phyloP scores from a whole-genome alignment of 148 eudicot species.

The Agrostemma githago region DNA sequence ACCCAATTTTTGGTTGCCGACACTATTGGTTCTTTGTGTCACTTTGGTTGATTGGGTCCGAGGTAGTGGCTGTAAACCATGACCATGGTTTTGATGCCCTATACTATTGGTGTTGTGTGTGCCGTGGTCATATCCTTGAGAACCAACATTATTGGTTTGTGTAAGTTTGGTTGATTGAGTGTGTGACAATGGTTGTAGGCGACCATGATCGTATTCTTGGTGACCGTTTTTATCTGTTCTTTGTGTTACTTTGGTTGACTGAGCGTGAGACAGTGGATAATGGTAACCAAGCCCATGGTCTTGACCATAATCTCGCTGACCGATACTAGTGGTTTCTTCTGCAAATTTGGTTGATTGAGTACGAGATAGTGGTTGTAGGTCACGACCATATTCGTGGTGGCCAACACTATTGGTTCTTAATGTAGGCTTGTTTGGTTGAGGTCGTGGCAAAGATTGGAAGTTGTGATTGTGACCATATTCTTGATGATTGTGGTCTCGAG shows the following conservation, averaged over 20 bases:
- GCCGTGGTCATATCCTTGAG: neutral
- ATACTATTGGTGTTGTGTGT: neutral
- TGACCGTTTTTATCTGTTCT: slow-evolving; percentile 1
- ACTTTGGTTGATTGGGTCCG: slow-evolving; percentile 16
- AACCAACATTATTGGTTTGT: slow-evolving; percentile 7
- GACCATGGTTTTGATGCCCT: slow-evolving; percentile 3
- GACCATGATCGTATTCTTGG: slow-evolving; percentile 9
- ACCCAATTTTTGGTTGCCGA: slow-evolving; percentile 2
- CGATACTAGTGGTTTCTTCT: neutral
- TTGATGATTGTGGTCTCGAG: neutral
- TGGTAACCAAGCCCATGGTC: neutral
- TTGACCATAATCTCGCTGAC: neutral
- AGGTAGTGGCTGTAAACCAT: slow-evolving; percentile 3
- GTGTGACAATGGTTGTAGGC: neutral
- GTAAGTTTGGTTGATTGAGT: slow-evolving; percentile 10
- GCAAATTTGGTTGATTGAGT: neutral
- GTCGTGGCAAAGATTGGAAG: neutral
- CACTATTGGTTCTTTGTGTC: slow-evolving; percentile 12
- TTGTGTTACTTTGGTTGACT: slow-evolving; percentile 13
- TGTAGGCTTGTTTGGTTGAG: slow-evolving; percentile 1
- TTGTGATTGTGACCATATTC: neutral
- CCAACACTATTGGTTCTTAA: slow-evolving; percentile 6
- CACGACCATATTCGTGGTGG: neutral
- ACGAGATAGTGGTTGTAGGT: slow-evolving; percentile 2
- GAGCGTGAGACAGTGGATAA: neutral